Evolutionary conservation across 805 yeast genomes (phyloP), one percentile per base, ranked within the genome.

Genomic region (Pachysolen tannophilus): DNA sequence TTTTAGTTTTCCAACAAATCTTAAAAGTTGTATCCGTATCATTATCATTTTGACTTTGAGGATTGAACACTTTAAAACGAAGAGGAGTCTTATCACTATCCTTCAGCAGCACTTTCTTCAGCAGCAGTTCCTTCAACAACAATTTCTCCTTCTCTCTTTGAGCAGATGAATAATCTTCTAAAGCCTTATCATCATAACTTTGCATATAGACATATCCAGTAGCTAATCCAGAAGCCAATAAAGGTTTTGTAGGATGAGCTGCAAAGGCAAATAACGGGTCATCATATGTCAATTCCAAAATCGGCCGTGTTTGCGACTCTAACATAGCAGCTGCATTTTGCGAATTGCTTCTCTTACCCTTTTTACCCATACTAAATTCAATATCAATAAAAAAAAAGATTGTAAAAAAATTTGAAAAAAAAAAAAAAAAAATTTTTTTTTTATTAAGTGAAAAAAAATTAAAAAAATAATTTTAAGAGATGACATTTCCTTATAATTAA

Each of bases 251-350:
- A 0, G 97, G 97, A 51, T 88, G 95, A 17, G 86, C 78, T 8
- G 82, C 82, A 13, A 78, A 49, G 1, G 88, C 60, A 52, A 88
- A 87, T n/a, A 88, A 53, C 2, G 88, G 86, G 31, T 80, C 84
- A 0, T 61, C 55, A 41, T 61, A 70, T 24, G 58, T 55, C 24
- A 73, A 44, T 30, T 73, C 75, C 8, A 70, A 45, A 6, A 72
- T 61, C 1, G 75, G 72, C 3, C 65, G 44, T 0, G 60, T 58
- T 6, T 42, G 40, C 0, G 69, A 61, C 32, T 62, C 65, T 24
- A 54, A 37, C 4, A 60, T 60, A 2, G 63, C 60, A 32, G 47
- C 27, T 15, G 37, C 33, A 24, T 34, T 28, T 10, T 18, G 30
- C 27, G 31, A 18, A 15, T 32, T 8, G 28, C 18, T 14, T 34